Percentiles rank a stretch among this genome's conserved stretches.
Conservation (phyloP, 2,329 filamentous ascomycete genomes). For the Cyphellophora attinorum region DNA sequence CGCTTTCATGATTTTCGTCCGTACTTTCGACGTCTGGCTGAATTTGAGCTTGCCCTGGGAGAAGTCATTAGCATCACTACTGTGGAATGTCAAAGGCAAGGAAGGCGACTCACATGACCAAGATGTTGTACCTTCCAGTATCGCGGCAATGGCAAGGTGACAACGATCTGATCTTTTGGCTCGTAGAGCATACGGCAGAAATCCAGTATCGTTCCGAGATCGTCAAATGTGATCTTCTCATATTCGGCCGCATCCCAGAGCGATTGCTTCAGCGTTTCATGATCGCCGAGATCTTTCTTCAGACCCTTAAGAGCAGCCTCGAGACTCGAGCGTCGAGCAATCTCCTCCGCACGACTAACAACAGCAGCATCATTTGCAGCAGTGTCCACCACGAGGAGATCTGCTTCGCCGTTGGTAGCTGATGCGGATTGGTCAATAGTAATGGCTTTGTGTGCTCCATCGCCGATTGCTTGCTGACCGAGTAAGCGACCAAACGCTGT, state of each 20-base stretch:
- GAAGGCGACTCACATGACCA: slow-evolving; percentile 35
- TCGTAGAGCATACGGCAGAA: slow-evolving; percentile 49
- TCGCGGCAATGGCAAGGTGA: slow-evolving; percentile 45
- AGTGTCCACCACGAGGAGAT: slow-evolving; percentile 49
- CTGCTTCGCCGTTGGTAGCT: slow-evolving; percentile 21
- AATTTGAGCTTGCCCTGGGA: slow-evolving; percentile 34
- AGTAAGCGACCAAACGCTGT: slow-evolving; percentile 45
- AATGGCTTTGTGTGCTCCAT: slow-evolving; percentile 28
- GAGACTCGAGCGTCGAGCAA: slow-evolving; percentile 47
- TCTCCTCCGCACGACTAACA: slow-evolving; percentile 33
- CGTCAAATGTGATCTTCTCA: slow-evolving; percentile 38
- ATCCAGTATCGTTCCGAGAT: slow-evolving; percentile 48
- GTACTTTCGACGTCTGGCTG: slow-evolving; percentile 26
- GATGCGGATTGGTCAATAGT: slow-evolving; percentile 43
- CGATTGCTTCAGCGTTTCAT: slow-evolving; percentile 40
- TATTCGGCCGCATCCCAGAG: slow-evolving; percentile 50
- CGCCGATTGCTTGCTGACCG: slow-evolving; percentile 50
- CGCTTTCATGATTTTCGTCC: slow-evolving; percentile 30
- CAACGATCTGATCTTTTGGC: slow-evolving; percentile 36
- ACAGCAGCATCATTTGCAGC: slow-evolving; percentile 25
- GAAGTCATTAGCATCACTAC: slow-evolving; percentile 7
- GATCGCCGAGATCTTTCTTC: slow-evolving; percentile 41
- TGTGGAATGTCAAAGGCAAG: background rate
- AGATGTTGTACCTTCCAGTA: slow-evolving; percentile 47
- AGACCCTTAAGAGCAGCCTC: slow-evolving; percentile 49